A percentile compares a stretch with the other conserved stretches of the same genome.
Conservation (phyloP, 345 rosid species). For the Brassica cretica region DNA sequence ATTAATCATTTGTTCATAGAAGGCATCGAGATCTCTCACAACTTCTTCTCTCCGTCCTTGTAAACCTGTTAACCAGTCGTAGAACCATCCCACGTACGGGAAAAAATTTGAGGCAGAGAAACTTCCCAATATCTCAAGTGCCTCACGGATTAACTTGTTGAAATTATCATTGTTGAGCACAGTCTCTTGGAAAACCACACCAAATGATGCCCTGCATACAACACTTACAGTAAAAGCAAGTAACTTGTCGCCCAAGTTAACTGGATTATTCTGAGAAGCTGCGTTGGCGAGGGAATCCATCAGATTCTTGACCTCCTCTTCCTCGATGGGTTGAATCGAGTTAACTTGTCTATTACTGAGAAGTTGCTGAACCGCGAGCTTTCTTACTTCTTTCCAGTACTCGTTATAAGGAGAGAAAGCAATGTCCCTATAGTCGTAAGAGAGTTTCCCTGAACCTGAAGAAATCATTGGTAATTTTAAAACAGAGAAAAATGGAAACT, state of each 20-base stretch:
- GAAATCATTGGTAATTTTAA: background rate
- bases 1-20: conserved; percentile 45
- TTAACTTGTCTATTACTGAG: background rate
- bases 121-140: background rate
- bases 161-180: background rate
- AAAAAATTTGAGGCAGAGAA: conserved; percentile 22
- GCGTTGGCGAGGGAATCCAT: background rate
- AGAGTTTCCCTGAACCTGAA: conserved; percentile 37
- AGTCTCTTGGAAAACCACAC: background rate
- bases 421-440: conserved; percentile 48
- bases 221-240: background rate
- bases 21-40: conserved; percentile 36
- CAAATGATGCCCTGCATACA: background rate
- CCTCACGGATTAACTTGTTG: background rate
- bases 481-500: background rate
- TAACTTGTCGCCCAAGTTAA: background rate
- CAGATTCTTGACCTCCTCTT: background rate
- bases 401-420: conserved; percentile 44
- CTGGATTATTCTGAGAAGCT: background rate
- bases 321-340: background rate
- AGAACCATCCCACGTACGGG: conserved; percentile 43
- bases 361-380: conserved; percentile 39
- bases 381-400: conserved; percentile 50
- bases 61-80: conserved; percentile 46
- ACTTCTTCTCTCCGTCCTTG: conserved; percentile 27